These are phyloP conservation scores for Saturnispora sekii DNA, from an alignment of 805 yeast species.

Conservation along the genomic window DNA sequence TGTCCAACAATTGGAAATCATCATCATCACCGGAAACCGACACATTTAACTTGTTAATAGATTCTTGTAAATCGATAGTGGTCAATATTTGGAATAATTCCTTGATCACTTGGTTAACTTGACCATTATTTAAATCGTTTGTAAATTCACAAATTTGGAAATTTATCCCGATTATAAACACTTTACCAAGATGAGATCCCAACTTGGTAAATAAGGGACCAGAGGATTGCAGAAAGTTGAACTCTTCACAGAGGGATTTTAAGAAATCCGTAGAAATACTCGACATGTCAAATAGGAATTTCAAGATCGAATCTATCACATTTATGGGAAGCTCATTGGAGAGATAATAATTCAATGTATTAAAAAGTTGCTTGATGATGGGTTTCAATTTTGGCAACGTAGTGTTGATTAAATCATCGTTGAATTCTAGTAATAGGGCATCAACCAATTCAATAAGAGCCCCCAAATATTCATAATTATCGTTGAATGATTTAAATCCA, in stretches of 20 bases:
- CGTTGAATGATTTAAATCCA: slow-evolving; percentile 29
- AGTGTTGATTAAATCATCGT: slow-evolving; percentile 25
- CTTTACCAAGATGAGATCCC: slow-evolving; percentile 12
- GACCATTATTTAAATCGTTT: slow-evolving; percentile 12
- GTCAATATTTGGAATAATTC: slow-evolving; percentile 21
- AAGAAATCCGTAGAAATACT: slow-evolving; percentile 23
- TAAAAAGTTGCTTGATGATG: slow-evolving; percentile 22
- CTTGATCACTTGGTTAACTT: slow-evolving; percentile 11
- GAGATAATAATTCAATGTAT: slow-evolving; percentile 19
- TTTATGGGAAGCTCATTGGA: slow-evolving; percentile 25
- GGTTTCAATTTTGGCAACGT: slow-evolving; percentile 14
- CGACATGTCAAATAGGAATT: slow-evolving; percentile 24
- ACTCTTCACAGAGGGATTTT: slow-evolving; percentile 9
- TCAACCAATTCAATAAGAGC: slow-evolving; percentile 61
- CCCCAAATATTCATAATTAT: slow-evolving; percentile 2
- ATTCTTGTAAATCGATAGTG: slow-evolving; percentile 10
- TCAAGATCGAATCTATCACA: slow-evolving; percentile 17
- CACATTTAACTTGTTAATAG: slow-evolving; percentile 11
- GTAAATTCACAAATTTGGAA: slow-evolving; percentile 25
- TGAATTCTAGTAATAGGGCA: slow-evolving; percentile 49
- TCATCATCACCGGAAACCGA: slow-evolving; percentile 9
- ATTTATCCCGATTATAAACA: slow-evolving; percentile 23
- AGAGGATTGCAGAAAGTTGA: slow-evolving; percentile 7
- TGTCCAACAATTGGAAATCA: slow-evolving; percentile 55
- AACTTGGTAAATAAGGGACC: slow-evolving; percentile 6